These are phyloP conservation scores for Candida khao-thaluensis DNA, from an alignment of 805 yeast species.

Conservation along the genomic window DNA sequence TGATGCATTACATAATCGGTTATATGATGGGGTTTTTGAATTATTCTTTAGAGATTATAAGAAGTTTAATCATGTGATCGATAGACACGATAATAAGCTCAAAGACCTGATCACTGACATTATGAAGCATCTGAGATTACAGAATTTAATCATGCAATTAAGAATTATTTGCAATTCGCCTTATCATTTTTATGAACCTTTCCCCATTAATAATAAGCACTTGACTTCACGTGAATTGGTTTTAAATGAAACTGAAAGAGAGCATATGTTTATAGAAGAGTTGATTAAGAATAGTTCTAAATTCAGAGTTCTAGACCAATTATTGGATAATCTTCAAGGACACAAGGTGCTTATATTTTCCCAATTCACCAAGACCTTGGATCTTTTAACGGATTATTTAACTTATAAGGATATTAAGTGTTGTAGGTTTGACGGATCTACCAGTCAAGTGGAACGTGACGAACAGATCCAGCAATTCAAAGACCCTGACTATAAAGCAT, in stretches of 20 bases:
- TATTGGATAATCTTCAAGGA: slow-evolving; percentile 47
- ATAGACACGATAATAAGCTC: slow-evolving; percentile 7
- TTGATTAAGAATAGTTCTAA: slow-evolving; percentile 67
- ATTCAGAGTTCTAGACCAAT: slow-evolving; percentile 63
- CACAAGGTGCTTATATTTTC: slow-evolving; percentile 83
- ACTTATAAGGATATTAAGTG: slow-evolving; percentile 43
- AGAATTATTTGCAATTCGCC: slow-evolving; percentile 87
- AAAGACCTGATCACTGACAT: slow-evolving; percentile 5
- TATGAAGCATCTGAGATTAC: slow-evolving; percentile 31
- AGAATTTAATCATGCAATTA: slow-evolving; percentile 78
- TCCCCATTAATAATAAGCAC: slow-evolving; percentile 42
- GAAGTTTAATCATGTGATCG: slow-evolving; percentile 29
- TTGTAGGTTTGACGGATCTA: slow-evolving; percentile 76
- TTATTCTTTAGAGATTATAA: slow-evolving; percentile 54
- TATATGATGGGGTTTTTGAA: slow-evolving; percentile 46
- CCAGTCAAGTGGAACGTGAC: slow-evolving; percentile 64
- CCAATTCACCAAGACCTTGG: slow-evolving; percentile 84
- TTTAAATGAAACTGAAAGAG: slow-evolving; percentile 19
- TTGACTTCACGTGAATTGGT: slow-evolving; percentile 12
- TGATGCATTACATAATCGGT: slow-evolving; percentile 44
- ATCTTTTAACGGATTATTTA: slow-evolving; percentile 75
- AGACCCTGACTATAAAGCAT: slow-evolving; percentile 40
- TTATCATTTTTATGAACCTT: slow-evolving; percentile 78
- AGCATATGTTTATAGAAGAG: slow-evolving; percentile 28
- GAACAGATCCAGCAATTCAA: slow-evolving; percentile 56